Conservation (phyloP, 129 eudicot species). For the Arctium lappa region DNA sequence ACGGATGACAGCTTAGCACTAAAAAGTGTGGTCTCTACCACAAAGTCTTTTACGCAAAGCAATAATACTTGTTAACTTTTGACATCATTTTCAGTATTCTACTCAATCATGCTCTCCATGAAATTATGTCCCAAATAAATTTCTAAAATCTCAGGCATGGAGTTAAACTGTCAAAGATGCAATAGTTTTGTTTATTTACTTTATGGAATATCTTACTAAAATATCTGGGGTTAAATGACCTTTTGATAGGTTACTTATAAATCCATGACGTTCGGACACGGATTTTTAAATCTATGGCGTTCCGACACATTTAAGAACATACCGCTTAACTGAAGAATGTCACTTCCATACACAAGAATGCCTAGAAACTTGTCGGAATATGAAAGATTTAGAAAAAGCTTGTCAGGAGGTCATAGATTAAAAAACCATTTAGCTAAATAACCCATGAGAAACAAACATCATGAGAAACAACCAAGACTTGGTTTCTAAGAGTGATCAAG, state of each 20-base stretch:
- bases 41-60: slow-evolving; percentile 34
- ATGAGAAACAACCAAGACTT: neutral
- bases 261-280: neutral
- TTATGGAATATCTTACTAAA: neutral
- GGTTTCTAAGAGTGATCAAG: neutral
- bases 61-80: slow-evolving; percentile 30
- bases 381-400: neutral
- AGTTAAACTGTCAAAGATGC: neutral
- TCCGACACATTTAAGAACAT: neutral
- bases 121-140: neutral
- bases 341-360: neutral
- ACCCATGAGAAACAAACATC: neutral
- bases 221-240: neutral
- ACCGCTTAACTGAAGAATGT: neutral
- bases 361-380: neutral
- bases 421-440: neutral
- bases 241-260: neutral
- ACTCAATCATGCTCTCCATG: slow-evolving; percentile 8
- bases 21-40: slow-evolving; percentile 24
- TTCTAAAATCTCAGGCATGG: neutral
- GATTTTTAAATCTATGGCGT: neutral
- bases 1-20: slow-evolving; percentile 22
- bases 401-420: neutral
- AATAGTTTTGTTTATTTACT: neutral
- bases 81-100: slow-evolving; percentile 21